Conservation (phyloP, 2,329 filamentous ascomycete species). For the Peltaster fructicola region DNA sequence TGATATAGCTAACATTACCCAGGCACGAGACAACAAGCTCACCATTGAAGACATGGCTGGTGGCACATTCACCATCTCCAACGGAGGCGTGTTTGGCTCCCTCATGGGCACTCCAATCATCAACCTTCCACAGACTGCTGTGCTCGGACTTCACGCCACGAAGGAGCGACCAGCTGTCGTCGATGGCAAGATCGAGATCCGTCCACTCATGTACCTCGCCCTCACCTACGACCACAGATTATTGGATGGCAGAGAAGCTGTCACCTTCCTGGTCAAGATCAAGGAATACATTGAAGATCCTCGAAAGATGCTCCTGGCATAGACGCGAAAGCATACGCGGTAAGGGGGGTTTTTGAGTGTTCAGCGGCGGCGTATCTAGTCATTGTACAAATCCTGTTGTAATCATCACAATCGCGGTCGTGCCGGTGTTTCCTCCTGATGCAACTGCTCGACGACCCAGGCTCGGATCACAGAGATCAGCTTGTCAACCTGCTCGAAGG, state of each 20-base stretch:
- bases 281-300: constrained; percentile 98
- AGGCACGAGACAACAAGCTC: constrained; percentile 89
- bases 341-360: no score
- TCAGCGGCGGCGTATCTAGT: no score
- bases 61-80: constrained; percentile 95
- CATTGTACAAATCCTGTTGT: not conserved
- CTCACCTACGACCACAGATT: constrained; percentile 95
- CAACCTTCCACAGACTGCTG: constrained; percentile 82
- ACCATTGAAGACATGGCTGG: constrained; percentile 99
- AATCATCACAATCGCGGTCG: no score
- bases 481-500: constrained; percentile 35
- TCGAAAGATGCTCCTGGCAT: constrained; percentile 60
- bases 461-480: constrained; percentile 31
- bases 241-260: constrained; percentile 84
- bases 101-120: constrained; percentile 97
- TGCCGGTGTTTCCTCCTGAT: constrained; percentile 4
- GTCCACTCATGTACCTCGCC: constrained; percentile 98
- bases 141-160: constrained; percentile 86
- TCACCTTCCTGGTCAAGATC: constrained; percentile 89
- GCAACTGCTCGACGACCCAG: constrained; percentile 25
- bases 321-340: no score
- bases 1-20: constrained; percentile 3
- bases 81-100: constrained; percentile 90
- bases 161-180: constrained; percentile 83
- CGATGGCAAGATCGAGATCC: constrained; percentile 85